Percentiles rank a stretch among this genome's conserved stretches.
Evolutionary conservation across 495 filamentous ascomycete species (phyloP).

Genomic region (Podospora pseudocomata): DNA sequence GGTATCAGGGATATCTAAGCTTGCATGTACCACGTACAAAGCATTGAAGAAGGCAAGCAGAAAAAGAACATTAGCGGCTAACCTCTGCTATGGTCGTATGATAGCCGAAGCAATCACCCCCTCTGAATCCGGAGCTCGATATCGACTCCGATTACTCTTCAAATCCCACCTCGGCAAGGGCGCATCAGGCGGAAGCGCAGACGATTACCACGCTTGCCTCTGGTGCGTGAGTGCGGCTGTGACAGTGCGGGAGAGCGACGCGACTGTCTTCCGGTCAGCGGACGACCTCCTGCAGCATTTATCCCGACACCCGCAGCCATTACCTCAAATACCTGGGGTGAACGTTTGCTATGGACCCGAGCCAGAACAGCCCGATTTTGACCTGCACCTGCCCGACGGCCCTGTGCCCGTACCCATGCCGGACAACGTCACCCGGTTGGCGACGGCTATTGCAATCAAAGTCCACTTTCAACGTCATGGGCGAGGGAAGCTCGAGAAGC

Average conservation of each 20-base stretch:
- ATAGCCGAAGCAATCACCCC: conserved; percentile 25
- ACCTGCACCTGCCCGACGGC: conserved; percentile 42
- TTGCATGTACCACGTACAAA: too few relatives aligned
- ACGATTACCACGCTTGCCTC: conserved; percentile 33
- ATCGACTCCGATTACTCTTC: conserved; percentile 37
- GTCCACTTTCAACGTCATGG: conserved; percentile 35
- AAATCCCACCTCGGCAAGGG: conserved; percentile 34
- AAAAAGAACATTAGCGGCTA: background rate
- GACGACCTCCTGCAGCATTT: conserved; percentile 36
- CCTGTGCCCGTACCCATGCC: conserved; percentile 31
- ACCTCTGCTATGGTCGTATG: background rate
- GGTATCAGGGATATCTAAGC: too few relatives aligned
- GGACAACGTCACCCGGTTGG: conserved; percentile 31
- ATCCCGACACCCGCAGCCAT: conserved; percentile 36
- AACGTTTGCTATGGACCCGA: conserved; percentile 36
- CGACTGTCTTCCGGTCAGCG: conserved; percentile 36
- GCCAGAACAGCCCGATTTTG: conserved; percentile 33
- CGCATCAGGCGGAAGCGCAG: conserved; percentile 15
- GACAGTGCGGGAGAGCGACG: conserved; percentile 32
- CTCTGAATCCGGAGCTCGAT: conserved; percentile 29
- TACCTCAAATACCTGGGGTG: conserved; percentile 38
- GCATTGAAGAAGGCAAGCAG: too few relatives aligned
- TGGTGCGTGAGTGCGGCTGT: conserved; percentile 34
- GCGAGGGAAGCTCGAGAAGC: conserved; percentile 30
- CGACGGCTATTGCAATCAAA: conserved; percentile 32